These are phyloP conservation scores for Chamaecrista fasciculata DNA, from an alignment of 306 rosid genomes.

Conservation along the genomic window DNA sequence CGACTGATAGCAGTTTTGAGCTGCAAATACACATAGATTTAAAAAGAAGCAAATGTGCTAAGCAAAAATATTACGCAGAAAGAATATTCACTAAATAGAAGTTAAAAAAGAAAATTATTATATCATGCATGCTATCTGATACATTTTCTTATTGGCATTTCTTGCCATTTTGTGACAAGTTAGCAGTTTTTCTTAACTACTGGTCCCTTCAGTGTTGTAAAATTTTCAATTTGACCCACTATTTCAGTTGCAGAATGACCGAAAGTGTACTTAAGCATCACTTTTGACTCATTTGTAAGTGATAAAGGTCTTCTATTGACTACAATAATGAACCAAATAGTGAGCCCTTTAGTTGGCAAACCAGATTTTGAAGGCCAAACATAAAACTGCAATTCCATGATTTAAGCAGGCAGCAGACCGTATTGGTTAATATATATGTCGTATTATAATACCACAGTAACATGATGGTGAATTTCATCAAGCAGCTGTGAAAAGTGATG, in stretches of 20 bases:
- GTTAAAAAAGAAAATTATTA: background rate
- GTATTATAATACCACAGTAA: constrained; percentile 2
- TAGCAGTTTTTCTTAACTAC: background rate
- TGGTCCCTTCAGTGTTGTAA: background rate
- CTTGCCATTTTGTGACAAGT: constrained; percentile 2
- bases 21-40: constrained; percentile 45
- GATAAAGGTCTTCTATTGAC: background rate
- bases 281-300: constrained; percentile 12
- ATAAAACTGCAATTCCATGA: constrained; percentile 10
- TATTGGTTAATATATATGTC: background rate
- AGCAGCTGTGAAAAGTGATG: constrained; percentile 9
- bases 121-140: constrained; percentile 2
- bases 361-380: constrained; percentile 17
- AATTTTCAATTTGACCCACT: constrained; percentile 21
- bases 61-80: background rate
- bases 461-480: background rate
- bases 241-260: constrained; percentile 9
- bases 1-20: constrained; percentile 93
- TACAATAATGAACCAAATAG: background rate
- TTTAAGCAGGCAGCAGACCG: constrained; percentile 8
- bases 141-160: background rate
- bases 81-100: background rate
- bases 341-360: constrained; percentile 6
- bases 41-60: background rate
- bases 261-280: background rate